A percentile compares a stretch with the other conserved stretches of the same genome.
Evolutionary conservation across 306 rosid genomes (phyloP).

Genomic region (Dryas alaskensis): DNA sequence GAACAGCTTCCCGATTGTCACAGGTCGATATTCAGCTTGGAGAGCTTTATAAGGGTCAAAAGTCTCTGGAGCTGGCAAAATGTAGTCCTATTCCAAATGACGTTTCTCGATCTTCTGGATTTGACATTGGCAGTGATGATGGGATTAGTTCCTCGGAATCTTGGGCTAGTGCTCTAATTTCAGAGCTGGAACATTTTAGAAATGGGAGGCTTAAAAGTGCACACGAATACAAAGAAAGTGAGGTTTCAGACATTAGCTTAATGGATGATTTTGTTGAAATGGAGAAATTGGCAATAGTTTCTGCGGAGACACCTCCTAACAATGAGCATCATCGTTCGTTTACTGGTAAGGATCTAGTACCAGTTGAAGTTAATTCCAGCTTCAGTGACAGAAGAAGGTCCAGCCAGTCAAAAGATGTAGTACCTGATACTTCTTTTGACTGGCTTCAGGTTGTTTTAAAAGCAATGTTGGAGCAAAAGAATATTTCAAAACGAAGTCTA

Average conservation of each 20-base stretch:
- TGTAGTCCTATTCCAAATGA: conserved; percentile 35
- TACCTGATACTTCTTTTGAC: conserved; percentile 47
- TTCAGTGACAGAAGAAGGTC: conserved; percentile 32
- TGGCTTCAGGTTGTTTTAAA: conserved; percentile 80
- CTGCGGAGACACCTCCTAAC: conserved; percentile 35
- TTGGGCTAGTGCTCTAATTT: conserved; percentile 54
- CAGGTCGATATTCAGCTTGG: conserved; percentile 49
- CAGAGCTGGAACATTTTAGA: conserved; percentile 53
- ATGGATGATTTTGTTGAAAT: conserved; percentile 67
- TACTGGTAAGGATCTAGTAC: conserved; percentile 50
- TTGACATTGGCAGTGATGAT: conserved; percentile 53
- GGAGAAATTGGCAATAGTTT: conserved; percentile 77
- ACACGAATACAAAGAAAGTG: conserved; percentile 26
- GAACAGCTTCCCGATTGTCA: conserved; percentile 57
- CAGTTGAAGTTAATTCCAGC: conserved; percentile 33
- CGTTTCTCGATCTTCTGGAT: conserved; percentile 38
- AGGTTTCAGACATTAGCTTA: conserved; percentile 45
- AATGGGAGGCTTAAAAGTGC: conserved; percentile 41
- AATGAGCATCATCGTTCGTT: conserved; percentile 26
- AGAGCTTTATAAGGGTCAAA: conserved; percentile 42
- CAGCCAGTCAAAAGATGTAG: conserved; percentile 21
- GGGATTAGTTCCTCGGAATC: conserved; percentile 58
- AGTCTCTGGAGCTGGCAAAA: conserved; percentile 43
- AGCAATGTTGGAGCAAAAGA: conserved; percentile 56
- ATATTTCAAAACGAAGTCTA: conserved; percentile 51